Evolutionary conservation across 2,329 filamentous ascomycete genomes (phyloP).

Genomic region (Trichothecium sympodiale): DNA sequence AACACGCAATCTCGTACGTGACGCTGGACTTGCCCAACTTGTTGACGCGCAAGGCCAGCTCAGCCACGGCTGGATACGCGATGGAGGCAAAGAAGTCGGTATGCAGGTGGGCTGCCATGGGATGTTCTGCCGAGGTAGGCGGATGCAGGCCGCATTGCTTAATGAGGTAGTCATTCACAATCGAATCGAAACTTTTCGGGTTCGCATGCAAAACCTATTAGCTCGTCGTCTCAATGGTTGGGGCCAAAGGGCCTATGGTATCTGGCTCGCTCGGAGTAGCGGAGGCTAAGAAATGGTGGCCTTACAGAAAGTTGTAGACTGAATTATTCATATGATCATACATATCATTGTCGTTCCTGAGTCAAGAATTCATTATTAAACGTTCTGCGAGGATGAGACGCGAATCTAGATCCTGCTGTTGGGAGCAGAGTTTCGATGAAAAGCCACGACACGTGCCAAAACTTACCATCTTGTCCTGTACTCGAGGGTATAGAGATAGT

Average conservation of each 20-base stretch:
- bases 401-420: not conserved
- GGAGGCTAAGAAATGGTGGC: slow-evolving; percentile 2
- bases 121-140: slow-evolving; percentile 59
- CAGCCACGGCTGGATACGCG: slow-evolving; percentile 70
- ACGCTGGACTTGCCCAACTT: slow-evolving; percentile 81
- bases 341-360: slow-evolving; percentile 87
- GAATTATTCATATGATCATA: slow-evolving; percentile 90
- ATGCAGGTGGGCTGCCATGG: slow-evolving; percentile 74
- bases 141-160: slow-evolving; percentile 65
- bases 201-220: too few species aligned
- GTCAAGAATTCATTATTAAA: slow-evolving; percentile 4
- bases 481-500: slow-evolving; percentile 71
- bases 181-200: slow-evolving; percentile 77
- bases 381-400: too few species aligned
- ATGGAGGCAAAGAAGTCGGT: slow-evolving; percentile 78
- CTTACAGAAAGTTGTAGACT: slow-evolving; percentile 68
- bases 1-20: slow-evolving; percentile 81
- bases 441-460: too few species aligned
- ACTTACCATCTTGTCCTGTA: slow-evolving; percentile 77
- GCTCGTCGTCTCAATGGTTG: too few species aligned
- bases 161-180: slow-evolving; percentile 83
- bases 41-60: slow-evolving; percentile 71
- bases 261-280: not conserved
- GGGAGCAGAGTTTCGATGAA: not conserved
- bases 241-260: too few species aligned